Evolutionary conservation across 805 yeast genomes (phyloP), one percentile per base, ranked within the genome.

Genomic region (Schwanniomyces sp.): DNA sequence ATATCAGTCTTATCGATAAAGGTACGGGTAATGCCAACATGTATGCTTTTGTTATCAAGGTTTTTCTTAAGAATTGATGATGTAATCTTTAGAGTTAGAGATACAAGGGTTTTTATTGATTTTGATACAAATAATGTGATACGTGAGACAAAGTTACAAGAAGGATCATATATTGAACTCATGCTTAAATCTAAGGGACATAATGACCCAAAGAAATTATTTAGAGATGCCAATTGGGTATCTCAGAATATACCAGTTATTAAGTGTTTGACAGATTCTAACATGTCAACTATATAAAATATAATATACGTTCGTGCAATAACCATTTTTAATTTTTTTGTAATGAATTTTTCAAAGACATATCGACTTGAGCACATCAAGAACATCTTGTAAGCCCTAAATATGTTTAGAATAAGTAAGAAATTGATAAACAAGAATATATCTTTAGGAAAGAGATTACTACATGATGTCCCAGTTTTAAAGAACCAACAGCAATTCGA

Each of bases 61-160:
- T 80, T 92, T 55, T 92, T 89, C 62, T 66, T 94, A 50, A 76
- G 98, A 41, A 95, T 94, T 6, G 99, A 94, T 67, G 85, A 88
- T 54, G 99, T 94, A 5, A 69, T 91, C 18, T 81, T 92, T 59
- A 72, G 96, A 53, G 79, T 94, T 5, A 74, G 90, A 52, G 99
- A 94, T 60, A 87, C 96, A 0, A 74, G 99, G 48, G 69, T 91
- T 0, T 92, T 79, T 65, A 76, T 94, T 17, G 97, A 92, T 59
- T 84, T 88, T 56, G 80, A 74, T 30, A 78, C 82, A 3, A 76
- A 81, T 55, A 53, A 71, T 53, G 78, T 92, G 1, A 70, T 92
- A 16, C 73, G 96, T 50, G 97, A 92, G 67, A 85, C 84, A 66
- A 86, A 86, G 62, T 81, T 78, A 53, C 88, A 82, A 51, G 75